phyloP scores from a whole-genome alignment of 2,329 filamentous ascomycete genomes.

The Cordyceps cateniannulata region DNA sequence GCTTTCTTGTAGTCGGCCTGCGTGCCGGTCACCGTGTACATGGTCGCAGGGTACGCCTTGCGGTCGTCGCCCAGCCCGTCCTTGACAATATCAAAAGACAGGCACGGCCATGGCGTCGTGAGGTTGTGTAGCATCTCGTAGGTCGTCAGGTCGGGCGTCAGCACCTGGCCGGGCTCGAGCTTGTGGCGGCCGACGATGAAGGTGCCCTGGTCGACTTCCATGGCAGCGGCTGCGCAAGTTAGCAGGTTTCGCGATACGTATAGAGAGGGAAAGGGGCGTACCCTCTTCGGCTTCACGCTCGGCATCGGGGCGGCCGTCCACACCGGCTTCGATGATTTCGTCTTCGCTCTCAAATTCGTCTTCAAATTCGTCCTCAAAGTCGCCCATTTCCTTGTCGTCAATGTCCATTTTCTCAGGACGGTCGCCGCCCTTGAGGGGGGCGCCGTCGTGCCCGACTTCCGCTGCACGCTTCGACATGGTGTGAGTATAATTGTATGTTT shows the following conservation, averaged over 20 bases:
- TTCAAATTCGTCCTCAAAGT: constrained; percentile 95
- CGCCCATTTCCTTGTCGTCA: constrained; percentile 59
- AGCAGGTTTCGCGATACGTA: neutral
- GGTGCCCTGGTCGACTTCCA: constrained; percentile 90
- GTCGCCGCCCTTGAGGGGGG: constrained; percentile 53
- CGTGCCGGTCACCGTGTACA: constrained; percentile 91
- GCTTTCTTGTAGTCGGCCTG: constrained; percentile 72
- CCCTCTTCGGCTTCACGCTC: constrained; percentile 88
- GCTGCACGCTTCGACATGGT: constrained; percentile 57
- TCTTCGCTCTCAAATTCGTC: constrained; percentile 85
- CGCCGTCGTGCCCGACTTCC: constrained; percentile 39
- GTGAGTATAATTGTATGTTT: neutral
- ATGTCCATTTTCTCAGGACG: constrained; percentile 61
- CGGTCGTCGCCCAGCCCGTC: constrained; percentile 84
- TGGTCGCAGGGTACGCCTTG: constrained; percentile 87
- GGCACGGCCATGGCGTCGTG: constrained; percentile 91
- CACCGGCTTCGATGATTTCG: constrained; percentile 89
- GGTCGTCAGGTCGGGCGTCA: constrained; percentile 85
- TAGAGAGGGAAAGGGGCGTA: neutral
- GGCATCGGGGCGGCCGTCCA: constrained; percentile 85
- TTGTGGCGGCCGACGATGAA: constrained; percentile 95
- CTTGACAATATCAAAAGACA: constrained; percentile 88
- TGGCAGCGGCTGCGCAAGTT: constrained; percentile 39
- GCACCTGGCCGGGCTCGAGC: constrained; percentile 81
- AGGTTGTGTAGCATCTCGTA: constrained; percentile 97